Evolutionary conservation across 306 rosid genomes (phyloP), one percentile per base, ranked within the genome.

Genomic region (Canavalia gladiata): DNA sequence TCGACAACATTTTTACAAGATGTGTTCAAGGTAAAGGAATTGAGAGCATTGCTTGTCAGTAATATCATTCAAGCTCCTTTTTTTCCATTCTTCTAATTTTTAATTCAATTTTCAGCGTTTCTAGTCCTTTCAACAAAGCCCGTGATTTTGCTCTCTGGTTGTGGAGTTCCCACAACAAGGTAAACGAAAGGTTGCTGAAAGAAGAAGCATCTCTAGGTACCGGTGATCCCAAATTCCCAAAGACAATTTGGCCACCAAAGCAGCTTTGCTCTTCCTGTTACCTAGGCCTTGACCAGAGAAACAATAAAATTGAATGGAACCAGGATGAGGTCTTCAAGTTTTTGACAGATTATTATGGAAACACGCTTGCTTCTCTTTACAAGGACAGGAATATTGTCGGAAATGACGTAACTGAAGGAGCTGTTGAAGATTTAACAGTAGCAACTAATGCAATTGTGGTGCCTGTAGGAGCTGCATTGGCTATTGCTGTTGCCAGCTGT

Each of bases 381-480:
- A 90, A 90, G 80, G 87, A 83, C 77, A 89, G 63, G 81, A 83
- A 71, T 18, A 18, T 56, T 65, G 72, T 13, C 57, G 91, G 65
- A 78, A 92, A 64, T 5, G 87, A 80, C 2, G 63, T 46, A 84
- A 71, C 46, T 1, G 77, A 43, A 0, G 81, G 75, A 28, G 90
- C 73, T 34, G 85, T 76, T 70, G 97, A 95, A 80, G 97, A 95
- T 54, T 52, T 87, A 43, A 87, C 77, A 25, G 83, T 82, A 10
- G 84, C 94, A 60, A 88, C 92, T 13, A 90, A 87, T 74, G 96
- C 94, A 1, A 55, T 91, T 57, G 97, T 88, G 67, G 99, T 95
- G 85, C 99, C 99, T 34, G 81, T 93, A 37, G 99, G 99, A 68
- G 98, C 99, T 60, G 99, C 99, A 50, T 84, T 95, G 84, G 98